These are phyloP conservation scores for Aspergillus calidoustus DNA, from an alignment of 2,329 filamentous ascomycete genomes.

Conservation along the genomic window DNA sequence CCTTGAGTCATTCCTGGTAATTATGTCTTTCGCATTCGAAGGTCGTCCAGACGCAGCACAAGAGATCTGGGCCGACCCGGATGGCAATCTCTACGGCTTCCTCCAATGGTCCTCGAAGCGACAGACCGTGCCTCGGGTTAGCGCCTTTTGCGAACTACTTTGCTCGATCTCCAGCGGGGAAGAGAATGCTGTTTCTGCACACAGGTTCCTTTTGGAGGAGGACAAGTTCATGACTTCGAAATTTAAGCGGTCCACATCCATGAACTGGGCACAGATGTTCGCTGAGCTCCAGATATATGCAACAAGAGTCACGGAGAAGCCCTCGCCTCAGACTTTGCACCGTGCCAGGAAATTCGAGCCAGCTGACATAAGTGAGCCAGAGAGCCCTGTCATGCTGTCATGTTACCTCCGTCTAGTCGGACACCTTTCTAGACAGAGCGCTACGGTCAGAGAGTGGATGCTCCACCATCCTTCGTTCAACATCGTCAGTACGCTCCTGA, in stretches of 20 bases:
- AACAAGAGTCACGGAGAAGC: conserved; percentile 74
- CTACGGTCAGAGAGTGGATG: conserved; percentile 73
- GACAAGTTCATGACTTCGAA: conserved; percentile 73
- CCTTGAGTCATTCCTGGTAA: conserved; percentile 86
- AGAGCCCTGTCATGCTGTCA: conserved; percentile 95
- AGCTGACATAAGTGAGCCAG: conserved; percentile 81
- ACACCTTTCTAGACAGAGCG: conserved; percentile 77
- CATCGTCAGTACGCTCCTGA: conserved; percentile 74
- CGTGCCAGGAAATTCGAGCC: conserved; percentile 64
- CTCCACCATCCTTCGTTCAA: conserved; percentile 69
- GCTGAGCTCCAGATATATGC: conserved; percentile 86
- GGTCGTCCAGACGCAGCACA: conserved; percentile 80
- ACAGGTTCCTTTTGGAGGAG: conserved; percentile 89
- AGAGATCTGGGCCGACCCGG: conserved; percentile 89
- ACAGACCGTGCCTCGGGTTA: conserved; percentile 93
- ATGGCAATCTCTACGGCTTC: conserved; percentile 92
- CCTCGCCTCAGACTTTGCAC: conserved; percentile 61
- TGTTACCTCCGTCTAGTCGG: conserved; percentile 88
- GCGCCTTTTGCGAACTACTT: conserved; percentile 95
- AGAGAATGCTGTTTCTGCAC: conserved; percentile 80
- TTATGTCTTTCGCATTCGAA: conserved; percentile 91
- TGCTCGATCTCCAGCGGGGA: conserved; percentile 83
- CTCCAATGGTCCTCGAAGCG: conserved; percentile 95
- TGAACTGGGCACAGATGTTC: conserved; percentile 94
- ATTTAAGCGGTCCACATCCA: conserved; percentile 78